A percentile compares a stretch with the other conserved stretches of the same genome.
Conservation (phyloP, 2,329 filamentous ascomycete genomes). For the Colletotrichum lentis region DNA sequence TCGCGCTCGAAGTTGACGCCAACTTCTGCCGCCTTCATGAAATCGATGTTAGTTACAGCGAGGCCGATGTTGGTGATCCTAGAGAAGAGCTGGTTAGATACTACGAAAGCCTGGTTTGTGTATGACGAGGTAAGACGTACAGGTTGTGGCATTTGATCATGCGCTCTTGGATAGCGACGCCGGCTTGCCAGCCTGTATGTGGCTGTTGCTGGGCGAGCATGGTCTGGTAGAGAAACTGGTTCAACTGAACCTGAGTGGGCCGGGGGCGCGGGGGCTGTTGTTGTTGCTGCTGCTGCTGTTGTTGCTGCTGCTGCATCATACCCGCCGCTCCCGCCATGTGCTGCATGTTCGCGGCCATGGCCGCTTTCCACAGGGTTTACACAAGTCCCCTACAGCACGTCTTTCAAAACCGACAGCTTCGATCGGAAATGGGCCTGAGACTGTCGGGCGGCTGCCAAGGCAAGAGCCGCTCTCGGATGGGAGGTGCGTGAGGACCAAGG, state of each 20-base stretch:
- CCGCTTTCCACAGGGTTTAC: conserved; percentile 47
- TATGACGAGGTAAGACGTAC: conserved; percentile 44
- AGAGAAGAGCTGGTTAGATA: conserved; percentile 28
- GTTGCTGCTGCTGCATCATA: conserved; percentile 53
- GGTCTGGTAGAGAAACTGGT: conserved; percentile 53
- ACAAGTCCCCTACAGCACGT: conserved; percentile 28
- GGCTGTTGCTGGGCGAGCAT: conserved; percentile 47
- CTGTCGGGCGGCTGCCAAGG: conserved; percentile 21
- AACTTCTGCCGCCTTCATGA: conserved; percentile 51
- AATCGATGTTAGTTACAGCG: conserved; percentile 53
- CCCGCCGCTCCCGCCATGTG: conserved; percentile 61
- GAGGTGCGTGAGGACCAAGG: background rate
- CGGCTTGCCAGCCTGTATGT: conserved; percentile 52
- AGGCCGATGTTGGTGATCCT: conserved; percentile 63
- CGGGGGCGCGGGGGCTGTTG: conserved; percentile 46
- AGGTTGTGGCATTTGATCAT: conserved; percentile 54
- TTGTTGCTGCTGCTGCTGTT: conserved; percentile 50
- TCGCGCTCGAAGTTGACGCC: conserved; percentile 60
- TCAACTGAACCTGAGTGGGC: conserved; percentile 45
- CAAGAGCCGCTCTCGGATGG: conserved; percentile 13
- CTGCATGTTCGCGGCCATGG: conserved; percentile 69
- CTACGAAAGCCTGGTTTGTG: background rate
- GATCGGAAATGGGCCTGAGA: conserved; percentile 19
- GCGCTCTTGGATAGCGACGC: conserved; percentile 50
- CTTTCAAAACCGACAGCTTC: conserved; percentile 14